Base-by-base conservation (phyloP, 1,284 basidiomycete genomes). In the Trametes pubescens region DNA sequence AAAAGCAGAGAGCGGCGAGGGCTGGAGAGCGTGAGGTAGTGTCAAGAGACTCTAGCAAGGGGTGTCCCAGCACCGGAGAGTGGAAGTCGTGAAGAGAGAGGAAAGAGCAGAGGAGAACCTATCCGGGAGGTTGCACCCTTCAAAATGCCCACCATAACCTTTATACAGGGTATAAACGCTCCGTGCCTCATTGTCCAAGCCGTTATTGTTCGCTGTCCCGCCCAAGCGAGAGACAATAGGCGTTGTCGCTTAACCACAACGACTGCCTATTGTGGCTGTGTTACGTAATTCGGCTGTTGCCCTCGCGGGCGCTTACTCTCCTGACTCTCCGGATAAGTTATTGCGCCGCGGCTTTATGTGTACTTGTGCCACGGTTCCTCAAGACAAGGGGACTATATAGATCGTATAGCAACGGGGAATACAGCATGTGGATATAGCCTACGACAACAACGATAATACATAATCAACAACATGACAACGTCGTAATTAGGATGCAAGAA, bases 11-110 rank as follows among this genome's bases (percentile, higher is more conserved):
- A 59, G 57, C 46, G 56, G 35, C 52, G 44, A 55, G 21, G 29
- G 37, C 46, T 55, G 40, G 53, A 51, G 26, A 49, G 61, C 47
- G 61, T 40, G 29, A 56, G 26, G 51, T 32, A 24, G 44, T 24
- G 4, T 13, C 51, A 51, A n/a, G 60, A 32, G 53, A 51, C 47
- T 51, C 37, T 56, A 56, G 40, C 47, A 56, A 56, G 60, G 54
- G 71, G 71, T 72, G 71, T 61, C 65, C 71, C 71, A 69, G 71
- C 71, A 72, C 71, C 71, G 43, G 62, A 21, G 60, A 59, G 57
- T 54, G 59, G 49, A 61, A 51, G 56, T 60, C 58, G 58, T 60
- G 18, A 51, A 44, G 52, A 54, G 55, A 49, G 46, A 47, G 53
- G 2, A 44, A 47, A 56, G 38, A 35, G 44, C 44, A 47, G 29